Conservation (phyloP, 371 early-diverging fungal genomes). For the Umbelopsis sp. region DNA sequence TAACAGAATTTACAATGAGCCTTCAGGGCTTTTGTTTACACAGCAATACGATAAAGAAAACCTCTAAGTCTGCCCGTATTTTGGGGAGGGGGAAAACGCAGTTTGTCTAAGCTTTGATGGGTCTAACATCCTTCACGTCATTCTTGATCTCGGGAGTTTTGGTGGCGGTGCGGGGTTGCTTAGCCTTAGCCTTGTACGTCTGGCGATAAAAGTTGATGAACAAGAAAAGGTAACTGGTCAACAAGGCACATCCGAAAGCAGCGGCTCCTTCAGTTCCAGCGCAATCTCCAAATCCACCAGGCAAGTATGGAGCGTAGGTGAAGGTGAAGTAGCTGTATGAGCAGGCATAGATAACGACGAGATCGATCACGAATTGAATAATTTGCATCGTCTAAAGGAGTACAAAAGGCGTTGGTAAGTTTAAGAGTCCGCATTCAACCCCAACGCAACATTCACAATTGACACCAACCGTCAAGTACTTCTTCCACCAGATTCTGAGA, state of each 20-base stretch:
- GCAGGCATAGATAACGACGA: slow-evolving; percentile 67
- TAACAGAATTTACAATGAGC: slow-evolving; percentile 5
- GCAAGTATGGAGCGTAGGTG: slow-evolving; percentile 57
- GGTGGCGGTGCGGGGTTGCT: slow-evolving; percentile 2
- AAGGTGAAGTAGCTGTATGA: slow-evolving; percentile 68
- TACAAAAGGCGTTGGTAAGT: neutral
- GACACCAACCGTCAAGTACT: slow-evolving; percentile 59
- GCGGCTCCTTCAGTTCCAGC: slow-evolving; percentile 70
- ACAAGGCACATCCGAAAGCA: slow-evolving; percentile 65
- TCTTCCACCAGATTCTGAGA: slow-evolving; percentile 81
- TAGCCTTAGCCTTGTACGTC: slow-evolving; percentile 59
- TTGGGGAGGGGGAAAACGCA: too few relatives aligned
- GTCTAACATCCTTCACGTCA: neutral
- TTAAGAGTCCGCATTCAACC: neutral
- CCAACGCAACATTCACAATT: neutral
- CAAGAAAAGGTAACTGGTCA: slow-evolving; percentile 72
- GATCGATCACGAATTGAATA: slow-evolving; percentile 76
- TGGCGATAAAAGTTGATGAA: slow-evolving; percentile 77
- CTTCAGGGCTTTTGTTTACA: neutral
- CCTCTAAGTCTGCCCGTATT: too few relatives aligned
- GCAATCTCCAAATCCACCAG: slow-evolving; percentile 62
- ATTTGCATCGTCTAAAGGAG: slow-evolving; percentile 66
- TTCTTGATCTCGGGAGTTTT: neutral
- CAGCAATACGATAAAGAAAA: neutral
- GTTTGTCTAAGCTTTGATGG: neutral